phyloP scores from a whole-genome alignment of 2,329 filamentous ascomycete genomes.

The Aureobasidium sp. region DNA sequence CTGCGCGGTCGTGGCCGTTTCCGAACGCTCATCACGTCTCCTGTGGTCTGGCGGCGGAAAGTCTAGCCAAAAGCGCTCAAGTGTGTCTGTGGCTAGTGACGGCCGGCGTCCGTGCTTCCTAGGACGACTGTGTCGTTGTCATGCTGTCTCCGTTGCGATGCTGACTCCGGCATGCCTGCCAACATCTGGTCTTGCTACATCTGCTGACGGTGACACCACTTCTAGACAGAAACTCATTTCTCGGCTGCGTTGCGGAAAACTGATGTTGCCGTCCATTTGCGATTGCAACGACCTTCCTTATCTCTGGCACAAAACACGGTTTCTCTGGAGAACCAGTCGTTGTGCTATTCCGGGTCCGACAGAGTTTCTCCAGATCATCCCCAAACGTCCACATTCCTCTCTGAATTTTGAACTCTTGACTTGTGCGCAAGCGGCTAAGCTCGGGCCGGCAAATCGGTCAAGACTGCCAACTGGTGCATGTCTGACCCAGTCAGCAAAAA shows the following conservation, averaged over 20 bases:
- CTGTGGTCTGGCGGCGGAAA: constrained; percentile 1
- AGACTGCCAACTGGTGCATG: not conserved
- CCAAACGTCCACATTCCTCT: constrained; percentile 8
- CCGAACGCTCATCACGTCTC: constrained; percentile 8
- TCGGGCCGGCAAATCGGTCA: constrained; percentile 13
- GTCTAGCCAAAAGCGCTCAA: constrained; percentile 4
- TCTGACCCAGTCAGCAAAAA: not conserved
- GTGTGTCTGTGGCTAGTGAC: constrained; percentile 12
- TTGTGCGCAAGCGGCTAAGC: constrained; percentile 14
- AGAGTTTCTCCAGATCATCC: constrained; percentile 13
- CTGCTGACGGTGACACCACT: constrained; percentile 12
- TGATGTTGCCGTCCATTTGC: not conserved
- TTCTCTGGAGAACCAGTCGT: constrained; percentile 12
- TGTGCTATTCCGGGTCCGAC: constrained; percentile 8
- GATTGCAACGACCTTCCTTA: constrained; percentile 7
- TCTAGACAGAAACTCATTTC: not conserved
- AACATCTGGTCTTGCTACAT: not conserved
- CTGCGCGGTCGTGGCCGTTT: constrained; percentile 11
- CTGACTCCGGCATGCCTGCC: constrained; percentile 12
- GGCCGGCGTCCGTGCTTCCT: not conserved
- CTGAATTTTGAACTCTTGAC: constrained; percentile 11
- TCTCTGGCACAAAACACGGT: not conserved
- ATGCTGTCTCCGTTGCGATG: constrained; percentile 8
- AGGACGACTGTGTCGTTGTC: constrained; percentile 13
- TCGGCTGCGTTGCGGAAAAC: not conserved